Percentiles rank a stretch among this genome's conserved stretches.
phyloP scores from a whole-genome alignment of 768 basidiomycete species.

The Phaeotremella fagi region DNA sequence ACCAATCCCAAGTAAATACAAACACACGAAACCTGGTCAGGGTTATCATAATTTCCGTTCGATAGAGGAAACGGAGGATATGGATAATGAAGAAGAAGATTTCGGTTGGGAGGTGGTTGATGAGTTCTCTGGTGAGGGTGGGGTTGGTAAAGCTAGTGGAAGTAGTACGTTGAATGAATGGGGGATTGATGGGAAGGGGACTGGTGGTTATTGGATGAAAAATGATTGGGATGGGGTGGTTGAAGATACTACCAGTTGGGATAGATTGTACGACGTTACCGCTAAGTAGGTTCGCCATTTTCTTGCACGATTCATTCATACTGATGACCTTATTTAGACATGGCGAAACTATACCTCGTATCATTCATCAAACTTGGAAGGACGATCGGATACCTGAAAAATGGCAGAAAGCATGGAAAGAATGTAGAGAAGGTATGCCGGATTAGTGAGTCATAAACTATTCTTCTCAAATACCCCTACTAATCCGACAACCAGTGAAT shows the following conservation, averaged over 20 bases:
- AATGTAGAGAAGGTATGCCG: slow-evolving; percentile 83
- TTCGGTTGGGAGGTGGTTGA: not conserved
- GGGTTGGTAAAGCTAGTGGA: not conserved
- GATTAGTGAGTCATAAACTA: slow-evolving; percentile 73
- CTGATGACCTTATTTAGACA: slow-evolving; percentile 51
- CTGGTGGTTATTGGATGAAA: slow-evolving; percentile 43
- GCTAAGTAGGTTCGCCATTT: slow-evolving; percentile 33
- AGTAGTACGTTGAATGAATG: slow-evolving; percentile 9
- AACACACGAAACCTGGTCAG: no score
- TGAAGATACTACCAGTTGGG: slow-evolving; percentile 36
- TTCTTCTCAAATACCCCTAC: slow-evolving; percentile 3
- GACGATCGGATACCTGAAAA: slow-evolving; percentile 72
- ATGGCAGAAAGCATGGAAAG: slow-evolving; percentile 76
- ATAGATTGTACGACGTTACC: slow-evolving; percentile 36
- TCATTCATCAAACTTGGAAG: slow-evolving; percentile 99
- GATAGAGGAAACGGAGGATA: slow-evolving; percentile 6
- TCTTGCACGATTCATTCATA: not conserved
- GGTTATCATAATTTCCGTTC: no score
- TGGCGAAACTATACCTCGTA: slow-evolving; percentile 75
- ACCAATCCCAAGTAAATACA: no score
- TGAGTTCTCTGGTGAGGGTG: not conserved
- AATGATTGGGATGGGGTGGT: slow-evolving; percentile 44
- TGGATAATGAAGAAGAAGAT: slow-evolving; percentile 15
- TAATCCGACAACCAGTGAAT: slow-evolving; percentile 61
- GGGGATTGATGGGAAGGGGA: slow-evolving; percentile 38